A percentile compares a stretch with the other conserved stretches of the same genome.
phyloP scores from a whole-genome alignment of 306 rosid genomes.

The Sphenostylis stenocarpa region DNA sequence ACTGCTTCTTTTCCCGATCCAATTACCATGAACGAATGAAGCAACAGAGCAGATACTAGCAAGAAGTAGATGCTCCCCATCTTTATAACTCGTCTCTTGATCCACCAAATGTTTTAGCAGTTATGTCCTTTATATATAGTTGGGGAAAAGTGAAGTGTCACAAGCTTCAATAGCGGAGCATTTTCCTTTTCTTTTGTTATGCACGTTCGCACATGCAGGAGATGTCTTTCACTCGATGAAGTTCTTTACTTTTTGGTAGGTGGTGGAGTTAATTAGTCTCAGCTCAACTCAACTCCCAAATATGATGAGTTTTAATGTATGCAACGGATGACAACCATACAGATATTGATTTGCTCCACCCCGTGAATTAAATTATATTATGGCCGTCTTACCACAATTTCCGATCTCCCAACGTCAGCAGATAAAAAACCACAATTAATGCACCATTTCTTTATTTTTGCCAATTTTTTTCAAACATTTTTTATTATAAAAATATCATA shows the following conservation, averaged over 20 bases:
- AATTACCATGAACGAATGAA: background rate
- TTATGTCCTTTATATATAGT: too few species aligned
- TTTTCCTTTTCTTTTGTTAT: too few species aligned
- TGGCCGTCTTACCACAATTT: background rate
- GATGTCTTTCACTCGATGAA: too few species aligned
- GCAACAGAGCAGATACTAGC: background rate
- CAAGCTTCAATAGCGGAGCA: background rate
- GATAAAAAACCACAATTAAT: background rate
- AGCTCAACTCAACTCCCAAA: too few species aligned
- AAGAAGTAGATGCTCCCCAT: constrained; percentile 32
- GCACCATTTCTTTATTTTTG: too few species aligned
- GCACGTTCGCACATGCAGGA: too few species aligned
- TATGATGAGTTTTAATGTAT: background rate
- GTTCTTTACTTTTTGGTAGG: background rate
- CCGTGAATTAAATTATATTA: background rate
- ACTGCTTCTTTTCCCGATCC: background rate
- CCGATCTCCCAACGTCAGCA: background rate
- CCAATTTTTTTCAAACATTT: too few species aligned
- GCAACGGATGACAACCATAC: background rate
- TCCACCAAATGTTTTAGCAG: too few species aligned
- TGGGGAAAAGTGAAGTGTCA: background rate
- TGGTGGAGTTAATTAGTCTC: background rate
- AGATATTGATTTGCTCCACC: background rate
- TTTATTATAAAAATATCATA: too few species aligned
- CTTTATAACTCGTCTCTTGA: background rate